These are phyloP conservation scores for Talaromyces proteolyticus DNA, from an alignment of 495 filamentous ascomycete species.

Conservation along the genomic window DNA sequence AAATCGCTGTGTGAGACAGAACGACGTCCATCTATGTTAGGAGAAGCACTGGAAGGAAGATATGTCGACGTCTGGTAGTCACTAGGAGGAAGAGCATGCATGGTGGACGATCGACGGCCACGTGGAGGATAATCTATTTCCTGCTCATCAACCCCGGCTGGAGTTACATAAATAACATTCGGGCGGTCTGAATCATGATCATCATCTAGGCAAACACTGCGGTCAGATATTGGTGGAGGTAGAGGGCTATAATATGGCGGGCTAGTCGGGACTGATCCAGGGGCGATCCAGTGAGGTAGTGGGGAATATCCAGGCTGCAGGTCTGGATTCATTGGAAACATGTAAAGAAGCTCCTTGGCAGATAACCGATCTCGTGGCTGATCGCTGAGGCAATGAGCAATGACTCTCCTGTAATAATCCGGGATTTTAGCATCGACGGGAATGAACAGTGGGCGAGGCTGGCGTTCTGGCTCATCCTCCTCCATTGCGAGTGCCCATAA, in stretches of 20 bases:
- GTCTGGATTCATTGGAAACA: slow-evolving; percentile 34
- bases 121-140: slow-evolving; percentile 9
- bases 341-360: slow-evolving; percentile 49
- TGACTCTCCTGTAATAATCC: slow-evolving; percentile 51
- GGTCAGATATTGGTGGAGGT: not conserved
- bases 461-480: slow-evolving; percentile 83
- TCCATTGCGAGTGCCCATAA: slow-evolving; percentile 86
- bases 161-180: slow-evolving; percentile 6
- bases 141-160: slow-evolving; percentile 1
- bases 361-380: slow-evolving; percentile 48
- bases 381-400: slow-evolving; percentile 52
- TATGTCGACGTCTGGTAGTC: slow-evolving; percentile 6
- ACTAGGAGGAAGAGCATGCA: not conserved
- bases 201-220: slow-evolving; percentile 5
- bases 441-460: slow-evolving; percentile 62
- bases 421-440: slow-evolving; percentile 42
- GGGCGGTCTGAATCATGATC: not conserved
- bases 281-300: slow-evolving; percentile 3
- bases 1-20: slow-evolving; percentile 9
- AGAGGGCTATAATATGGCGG: slow-evolving; percentile 1
- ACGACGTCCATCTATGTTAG: not conserved
- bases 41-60: slow-evolving; percentile 3
- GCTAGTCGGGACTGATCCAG: not conserved
- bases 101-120: slow-evolving; percentile 5
- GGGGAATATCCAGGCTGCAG: not conserved